These are phyloP conservation scores for Kingdonia uniflora DNA, from an alignment of 164 flowering plant genomes.

Conservation along the genomic window DNA sequence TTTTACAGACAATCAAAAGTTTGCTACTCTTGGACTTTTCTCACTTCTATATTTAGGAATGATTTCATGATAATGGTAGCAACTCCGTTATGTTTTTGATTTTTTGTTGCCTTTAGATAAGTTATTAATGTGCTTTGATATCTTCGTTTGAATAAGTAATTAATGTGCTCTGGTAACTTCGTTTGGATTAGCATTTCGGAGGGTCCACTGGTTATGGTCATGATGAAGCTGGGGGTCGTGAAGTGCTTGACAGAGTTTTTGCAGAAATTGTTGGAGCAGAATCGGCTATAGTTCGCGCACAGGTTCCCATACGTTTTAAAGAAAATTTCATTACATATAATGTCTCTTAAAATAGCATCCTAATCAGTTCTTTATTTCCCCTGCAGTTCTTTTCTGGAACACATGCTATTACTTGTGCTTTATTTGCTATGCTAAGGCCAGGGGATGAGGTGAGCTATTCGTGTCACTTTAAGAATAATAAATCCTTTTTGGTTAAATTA, in stretches of 20 bases:
- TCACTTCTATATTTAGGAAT: too few species aligned
- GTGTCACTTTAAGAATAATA: background rate
- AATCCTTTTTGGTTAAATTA: background rate
- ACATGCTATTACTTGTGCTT: conserved; percentile 91
- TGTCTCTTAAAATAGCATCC: background rate
- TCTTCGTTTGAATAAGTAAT: too few species aligned
- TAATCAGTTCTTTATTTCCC: background rate
- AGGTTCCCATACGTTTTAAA: too few species aligned
- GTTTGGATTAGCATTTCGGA: conserved; percentile 53
- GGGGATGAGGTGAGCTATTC: conserved; percentile 69
- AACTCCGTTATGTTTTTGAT: too few species aligned
- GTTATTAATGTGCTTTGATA: background rate
- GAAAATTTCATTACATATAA: too few species aligned
- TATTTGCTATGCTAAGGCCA: conserved; percentile 76
- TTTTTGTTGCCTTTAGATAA: too few species aligned
- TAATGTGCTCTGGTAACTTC: conserved; percentile 1
- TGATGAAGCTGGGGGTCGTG: conserved; percentile 92
- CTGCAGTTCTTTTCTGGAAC: conserved; percentile 90
- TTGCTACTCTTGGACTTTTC: too few species aligned
- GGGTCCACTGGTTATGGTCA: conserved; percentile 95
- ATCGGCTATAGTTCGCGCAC: conserved; percentile 77
- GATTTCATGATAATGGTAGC: too few species aligned
- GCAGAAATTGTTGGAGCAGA: conserved; percentile 89
- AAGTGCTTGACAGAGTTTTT: conserved; percentile 76
- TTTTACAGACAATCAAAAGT: too few species aligned